A percentile compares a stretch with the other conserved stretches of the same genome.
Conservation (phyloP, 1,284 basidiomycete species). For the Cryptococcus maquisensis region DNA sequence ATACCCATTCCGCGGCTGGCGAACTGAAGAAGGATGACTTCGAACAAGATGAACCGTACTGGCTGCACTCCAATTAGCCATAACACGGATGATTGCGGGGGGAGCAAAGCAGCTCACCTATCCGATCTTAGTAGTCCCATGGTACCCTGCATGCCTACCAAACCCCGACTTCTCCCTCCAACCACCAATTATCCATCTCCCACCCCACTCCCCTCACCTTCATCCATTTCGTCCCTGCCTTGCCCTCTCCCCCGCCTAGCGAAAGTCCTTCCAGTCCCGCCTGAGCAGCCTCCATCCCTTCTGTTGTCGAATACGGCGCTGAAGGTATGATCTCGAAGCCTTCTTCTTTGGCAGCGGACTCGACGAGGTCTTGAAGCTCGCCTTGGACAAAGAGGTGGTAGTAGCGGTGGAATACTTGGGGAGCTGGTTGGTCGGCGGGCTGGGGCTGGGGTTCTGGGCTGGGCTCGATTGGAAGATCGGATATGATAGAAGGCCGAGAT, state of each 20-base stretch:
- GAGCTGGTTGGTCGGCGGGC: too few relatives aligned
- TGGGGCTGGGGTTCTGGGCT: too few relatives aligned
- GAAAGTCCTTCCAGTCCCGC: too few relatives aligned
- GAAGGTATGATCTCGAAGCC: conserved; percentile 48
- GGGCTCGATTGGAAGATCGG: too few relatives aligned
- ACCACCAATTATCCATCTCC: conserved; percentile 58
- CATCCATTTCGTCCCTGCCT: conserved; percentile 51
- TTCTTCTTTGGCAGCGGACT: conserved; percentile 60
- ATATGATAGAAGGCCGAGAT: too few relatives aligned
- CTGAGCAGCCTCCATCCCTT: not conserved
- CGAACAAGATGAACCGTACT: too few relatives aligned
- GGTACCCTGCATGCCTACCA: not conserved
- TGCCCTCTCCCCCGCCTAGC: not conserved
- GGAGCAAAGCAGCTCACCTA: not conserved
- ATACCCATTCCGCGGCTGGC: too few relatives aligned
- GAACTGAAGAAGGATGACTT: too few relatives aligned
- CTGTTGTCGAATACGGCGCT: not conserved
- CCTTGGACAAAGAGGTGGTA: conserved; percentile 87
- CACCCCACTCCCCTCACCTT: conserved; percentile 70
- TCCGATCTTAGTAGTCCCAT: not conserved
- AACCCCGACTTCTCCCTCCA: conserved; percentile 44
- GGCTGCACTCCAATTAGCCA: too few relatives aligned
- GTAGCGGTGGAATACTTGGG: conserved; percentile 69
- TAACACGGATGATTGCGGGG: too few relatives aligned
- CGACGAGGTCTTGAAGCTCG: conserved; percentile 64